phyloP scores from a whole-genome alignment of 495 filamentous ascomycete species.

The Aspergillus leporis region DNA sequence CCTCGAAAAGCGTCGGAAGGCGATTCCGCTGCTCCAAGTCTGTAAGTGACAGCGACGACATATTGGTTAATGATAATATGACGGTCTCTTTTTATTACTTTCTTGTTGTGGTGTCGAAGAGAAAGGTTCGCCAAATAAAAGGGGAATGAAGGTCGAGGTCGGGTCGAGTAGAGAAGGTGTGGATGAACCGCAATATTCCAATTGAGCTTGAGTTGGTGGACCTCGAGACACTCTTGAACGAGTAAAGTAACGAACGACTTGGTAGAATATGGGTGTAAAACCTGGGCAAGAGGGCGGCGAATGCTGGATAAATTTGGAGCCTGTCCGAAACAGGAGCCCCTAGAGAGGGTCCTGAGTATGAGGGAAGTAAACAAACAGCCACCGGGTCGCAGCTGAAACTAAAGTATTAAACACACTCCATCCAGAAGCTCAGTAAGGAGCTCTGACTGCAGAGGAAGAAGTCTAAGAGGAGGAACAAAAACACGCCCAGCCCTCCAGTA shows the following conservation, averaged over 20 bases:
- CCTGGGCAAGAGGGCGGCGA: slow-evolving; percentile 13
- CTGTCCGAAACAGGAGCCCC: slow-evolving; percentile 16
- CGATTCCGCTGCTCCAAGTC: slow-evolving; percentile 66
- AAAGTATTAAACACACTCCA: slow-evolving; percentile 16
- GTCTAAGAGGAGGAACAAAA: background rate
- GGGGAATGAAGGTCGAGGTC: slow-evolving; percentile 18
- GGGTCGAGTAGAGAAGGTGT: slow-evolving; percentile 12
- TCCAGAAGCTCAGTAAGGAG: slow-evolving; percentile 11
- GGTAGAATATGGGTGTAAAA: slow-evolving; percentile 11
- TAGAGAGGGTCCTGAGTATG: slow-evolving; percentile 3
- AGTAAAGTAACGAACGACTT: slow-evolving; percentile 6
- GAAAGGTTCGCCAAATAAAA: slow-evolving; percentile 21
- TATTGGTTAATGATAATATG: slow-evolving; percentile 17
- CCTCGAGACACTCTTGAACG: background rate
- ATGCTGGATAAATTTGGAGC: slow-evolving; percentile 9
- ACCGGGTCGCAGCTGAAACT: slow-evolving; percentile 18
- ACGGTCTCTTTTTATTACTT: background rate
- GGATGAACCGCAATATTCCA: background rate
- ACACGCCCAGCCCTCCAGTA: background rate
- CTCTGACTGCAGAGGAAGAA: background rate
- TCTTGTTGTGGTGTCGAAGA: background rate
- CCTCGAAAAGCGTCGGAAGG: slow-evolving; percentile 91
- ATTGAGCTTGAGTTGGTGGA: slow-evolving; percentile 4
- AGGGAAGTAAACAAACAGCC: slow-evolving; percentile 18
- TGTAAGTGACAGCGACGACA: slow-evolving; percentile 33